A percentile compares a stretch with the other conserved stretches of the same genome.
Evolutionary conservation across 148 eudicot genomes (phyloP).

Genomic region (Pharnaceum exiguum): DNA sequence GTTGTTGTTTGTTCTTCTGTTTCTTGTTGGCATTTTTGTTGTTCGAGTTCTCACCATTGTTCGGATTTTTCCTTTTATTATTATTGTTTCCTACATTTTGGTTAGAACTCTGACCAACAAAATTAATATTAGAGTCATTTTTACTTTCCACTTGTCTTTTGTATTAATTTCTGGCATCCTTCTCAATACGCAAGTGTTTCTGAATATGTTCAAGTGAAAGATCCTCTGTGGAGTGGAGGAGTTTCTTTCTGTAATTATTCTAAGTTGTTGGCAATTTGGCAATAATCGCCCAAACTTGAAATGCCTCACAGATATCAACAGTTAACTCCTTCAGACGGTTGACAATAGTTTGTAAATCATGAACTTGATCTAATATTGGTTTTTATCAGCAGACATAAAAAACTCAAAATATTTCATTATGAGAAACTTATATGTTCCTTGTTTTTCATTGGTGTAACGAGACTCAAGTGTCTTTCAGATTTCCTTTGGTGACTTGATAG

Average conservation of each 20-base stretch:
- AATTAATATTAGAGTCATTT: background rate
- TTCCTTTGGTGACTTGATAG: background rate
- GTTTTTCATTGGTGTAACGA: background rate
- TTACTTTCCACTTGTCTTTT: background rate
- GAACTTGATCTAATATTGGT: background rate
- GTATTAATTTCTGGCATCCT: background rate
- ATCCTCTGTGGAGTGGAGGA: background rate
- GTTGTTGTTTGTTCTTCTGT: no score
- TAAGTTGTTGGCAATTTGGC: background rate
- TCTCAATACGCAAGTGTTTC: background rate
- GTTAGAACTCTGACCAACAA: background rate
- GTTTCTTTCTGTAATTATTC: background rate
- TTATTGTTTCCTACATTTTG: background rate
- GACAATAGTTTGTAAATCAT: background rate
- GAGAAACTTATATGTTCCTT: background rate
- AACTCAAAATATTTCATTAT: background rate
- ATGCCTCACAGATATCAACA: background rate
- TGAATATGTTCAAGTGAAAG: background rate
- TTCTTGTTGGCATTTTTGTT: no score
- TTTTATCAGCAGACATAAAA: background rate
- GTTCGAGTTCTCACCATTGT: no score
- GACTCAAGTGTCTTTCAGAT: background rate
- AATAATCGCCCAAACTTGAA: constrained; percentile 3
- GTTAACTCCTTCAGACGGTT: background rate
- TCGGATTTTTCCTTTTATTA: background rate